Evolutionary conservation across 1,139 yeast species (phyloP).

Genomic region (Saccharomyces hybrid): DNA sequence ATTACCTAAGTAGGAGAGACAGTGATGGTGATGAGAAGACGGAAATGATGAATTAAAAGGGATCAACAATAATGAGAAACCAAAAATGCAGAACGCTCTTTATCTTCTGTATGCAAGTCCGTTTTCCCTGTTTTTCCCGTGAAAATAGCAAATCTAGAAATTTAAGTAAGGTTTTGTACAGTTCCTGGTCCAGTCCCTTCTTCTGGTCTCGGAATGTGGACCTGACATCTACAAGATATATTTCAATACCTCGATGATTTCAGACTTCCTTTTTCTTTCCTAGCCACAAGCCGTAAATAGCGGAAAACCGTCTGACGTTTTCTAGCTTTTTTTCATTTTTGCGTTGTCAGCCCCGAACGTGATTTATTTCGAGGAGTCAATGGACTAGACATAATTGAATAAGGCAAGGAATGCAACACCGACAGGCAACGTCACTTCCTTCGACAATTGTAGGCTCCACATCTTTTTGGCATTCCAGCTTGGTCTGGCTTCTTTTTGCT

Average conservation of each 20-base stretch:
- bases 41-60: not conserved
- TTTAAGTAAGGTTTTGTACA: not conserved
- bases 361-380: not conserved
- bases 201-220: not conserved
- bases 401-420: not conserved
- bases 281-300: not conserved
- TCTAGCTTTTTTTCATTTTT: not conserved
- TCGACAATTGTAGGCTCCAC: not conserved
- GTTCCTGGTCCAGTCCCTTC: not conserved
- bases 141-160: not conserved
- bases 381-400: not conserved
- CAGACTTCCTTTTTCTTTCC: not conserved
- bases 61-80: not conserved
- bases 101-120: not conserved
- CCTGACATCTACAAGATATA: not conserved
- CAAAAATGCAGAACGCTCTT: not conserved
- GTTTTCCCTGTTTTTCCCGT: not conserved
- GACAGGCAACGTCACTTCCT: not conserved
- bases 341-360: constrained; percentile 1
- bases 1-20: not conserved
- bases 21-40: not conserved
- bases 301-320: not conserved
- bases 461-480: not conserved
- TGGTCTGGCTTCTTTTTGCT: not conserved
- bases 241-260: not conserved